These are phyloP conservation scores for Argentina anserina DNA, from an alignment of 306 rosid species.

Conservation along the genomic window DNA sequence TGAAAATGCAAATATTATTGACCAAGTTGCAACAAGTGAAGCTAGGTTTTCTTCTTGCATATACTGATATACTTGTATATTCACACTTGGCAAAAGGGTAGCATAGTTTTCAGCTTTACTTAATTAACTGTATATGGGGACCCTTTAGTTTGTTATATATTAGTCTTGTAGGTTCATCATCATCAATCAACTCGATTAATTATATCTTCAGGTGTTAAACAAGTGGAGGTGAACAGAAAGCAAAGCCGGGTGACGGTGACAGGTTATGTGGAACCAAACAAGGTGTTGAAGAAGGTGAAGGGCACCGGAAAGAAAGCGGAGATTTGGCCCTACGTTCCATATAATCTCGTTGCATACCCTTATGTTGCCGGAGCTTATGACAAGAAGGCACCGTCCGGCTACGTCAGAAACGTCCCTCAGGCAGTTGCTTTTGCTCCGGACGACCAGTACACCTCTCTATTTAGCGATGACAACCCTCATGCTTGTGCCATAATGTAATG, in stretches of 20 bases:
- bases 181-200: neutral
- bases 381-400: slow-evolving; percentile 86
- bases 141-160: neutral
- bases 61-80: neutral
- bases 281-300: slow-evolving; percentile 68
- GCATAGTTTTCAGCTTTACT: neutral
- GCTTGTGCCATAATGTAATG: slow-evolving; percentile 74
- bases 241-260: slow-evolving; percentile 68
- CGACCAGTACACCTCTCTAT: slow-evolving; percentile 51
- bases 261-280: slow-evolving; percentile 79
- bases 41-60: neutral
- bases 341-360: slow-evolving; percentile 81
- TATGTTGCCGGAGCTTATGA: slow-evolving; percentile 77
- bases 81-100: neutral
- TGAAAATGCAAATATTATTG: neutral
- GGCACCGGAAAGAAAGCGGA: slow-evolving; percentile 89
- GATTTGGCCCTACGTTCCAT: slow-evolving; percentile 89
- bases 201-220: slow-evolving; percentile 51
- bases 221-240: slow-evolving; percentile 71
- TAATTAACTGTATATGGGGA: neutral
- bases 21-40: neutral
- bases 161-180: neutral
- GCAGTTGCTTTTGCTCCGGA: slow-evolving; percentile 55
- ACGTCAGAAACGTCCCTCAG: slow-evolving; percentile 53
- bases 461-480: slow-evolving; percentile 89